Percentiles rank a stretch among this genome's conserved stretches.
Evolutionary conservation across 2,329 filamentous ascomycete genomes (phyloP).

Genomic region (Penicillium olsonii): DNA sequence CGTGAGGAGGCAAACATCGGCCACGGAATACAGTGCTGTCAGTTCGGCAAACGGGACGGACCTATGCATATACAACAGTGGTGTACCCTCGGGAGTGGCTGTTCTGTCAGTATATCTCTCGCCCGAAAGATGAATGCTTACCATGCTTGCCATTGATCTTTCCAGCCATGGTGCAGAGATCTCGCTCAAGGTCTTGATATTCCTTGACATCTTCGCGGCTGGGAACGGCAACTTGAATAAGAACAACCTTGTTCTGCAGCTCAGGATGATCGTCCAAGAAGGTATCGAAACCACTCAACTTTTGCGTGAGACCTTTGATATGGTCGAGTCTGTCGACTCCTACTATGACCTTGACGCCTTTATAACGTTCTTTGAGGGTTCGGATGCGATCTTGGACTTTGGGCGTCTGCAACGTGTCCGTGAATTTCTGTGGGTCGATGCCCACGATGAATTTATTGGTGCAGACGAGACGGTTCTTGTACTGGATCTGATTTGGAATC

Average conservation of each 20-base stretch:
- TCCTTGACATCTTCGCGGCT: conserved; percentile 84
- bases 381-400: conserved; percentile 80
- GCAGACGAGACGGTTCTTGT: conserved; percentile 76
- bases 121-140: conserved; percentile 26
- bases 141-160: conserved; percentile 91
- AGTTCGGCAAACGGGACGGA: conserved; percentile 91
- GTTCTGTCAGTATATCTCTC: conserved; percentile 7
- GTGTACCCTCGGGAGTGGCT: conserved; percentile 90
- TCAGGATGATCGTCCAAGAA: conserved; percentile 91
- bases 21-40: conserved; percentile 85
- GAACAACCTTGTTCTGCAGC: conserved; percentile 87
- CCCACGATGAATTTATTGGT: conserved; percentile 93
- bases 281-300: conserved; percentile 86
- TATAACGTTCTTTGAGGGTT: conserved; percentile 76
- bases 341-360: conserved; percentile 86
- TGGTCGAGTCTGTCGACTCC: conserved; percentile 93
- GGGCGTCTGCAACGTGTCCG: conserved; percentile 73
- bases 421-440: conserved; percentile 92
- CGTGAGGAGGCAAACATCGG: conserved; percentile 83
- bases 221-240: conserved; percentile 91
- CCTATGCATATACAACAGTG: conserved; percentile 93
- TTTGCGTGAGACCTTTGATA: conserved; percentile 95
- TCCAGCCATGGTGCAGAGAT: conserved; percentile 89
- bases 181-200: conserved; percentile 87
- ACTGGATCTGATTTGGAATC: conserved; percentile 83